Base-by-base conservation (phyloP, 169 alveolate genomes). In the Cryptosporidium meleagridis region DNA sequence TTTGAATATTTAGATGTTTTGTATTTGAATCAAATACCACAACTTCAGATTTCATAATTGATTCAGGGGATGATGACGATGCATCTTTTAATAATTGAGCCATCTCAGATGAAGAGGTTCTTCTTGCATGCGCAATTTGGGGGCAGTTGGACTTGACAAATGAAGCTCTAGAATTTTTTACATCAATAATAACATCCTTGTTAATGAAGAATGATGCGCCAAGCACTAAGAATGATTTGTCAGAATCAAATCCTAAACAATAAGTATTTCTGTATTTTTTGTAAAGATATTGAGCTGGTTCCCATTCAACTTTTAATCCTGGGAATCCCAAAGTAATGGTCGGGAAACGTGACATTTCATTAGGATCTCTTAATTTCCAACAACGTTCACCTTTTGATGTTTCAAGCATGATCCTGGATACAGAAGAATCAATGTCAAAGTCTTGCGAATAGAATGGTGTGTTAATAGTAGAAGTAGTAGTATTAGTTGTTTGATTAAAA, bases 231-330 rank as follows among this genome's bases (percentile, higher is more conserved):
- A 59, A 59, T 48, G 75, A 37, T 65, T 65, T 65, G 62, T 80
- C 89, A 6, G 89, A 80, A 41, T 80, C 89, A 62, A 80, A 80
- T 18, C 89, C 89, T 8, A 80, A 45, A 80, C 89, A 80, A 29
- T 80, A 80, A 23, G 89, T 80, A 62, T 80, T 80, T 62, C 89
- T 59, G 37, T 80, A 80, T 41, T 80, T 80, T 65, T 80, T 59
- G 51, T 80, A 80, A 48, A 80, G 67, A 44, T 80, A 80, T 51
- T 80, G 89, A 48, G 21, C 0, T n/a, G 89, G 89, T 3, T 80
- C 89, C 89, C 89, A 80, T 3, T 39, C 48, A 14, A 80, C 51
- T 16, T 65, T 80, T 18, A 80, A 44, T 41, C 65, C 65, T 26
- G 89, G 52, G 59, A 80, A 80, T 23, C 75, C 80, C 33, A 80